Base-by-base conservation (phyloP, 192 early-diverging fungal species). In the Phlyctochytrium arcticum region DNA sequence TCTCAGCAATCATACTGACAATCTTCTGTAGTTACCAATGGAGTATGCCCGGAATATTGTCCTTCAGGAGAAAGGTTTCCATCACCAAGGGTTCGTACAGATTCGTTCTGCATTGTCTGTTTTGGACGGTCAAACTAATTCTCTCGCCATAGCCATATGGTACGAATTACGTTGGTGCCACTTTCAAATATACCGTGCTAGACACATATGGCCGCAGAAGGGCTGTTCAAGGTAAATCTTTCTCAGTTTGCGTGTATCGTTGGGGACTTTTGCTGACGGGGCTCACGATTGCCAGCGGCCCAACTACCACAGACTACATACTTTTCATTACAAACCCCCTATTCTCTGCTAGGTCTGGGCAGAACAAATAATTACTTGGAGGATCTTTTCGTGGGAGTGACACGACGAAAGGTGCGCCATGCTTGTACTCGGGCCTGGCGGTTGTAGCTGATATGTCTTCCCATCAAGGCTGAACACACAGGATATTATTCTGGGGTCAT, bases 331-430 rank as follows among this genome's bases (percentile, higher is more conserved):
- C 79, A 85, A 21, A 85, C 89, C 34, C 92, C 95, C 1, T 95
- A 92, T 39, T 83, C 81, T 10, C 72, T 93, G 2, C 88, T 94
- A 60, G 95, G 95, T 12, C 81, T 98, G 10, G 95, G 95, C 1
- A 72, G 95, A 63, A 95, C 93, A 4, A 98, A 94, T 76, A 95
- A 95, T 68, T 98, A 98, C 71, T 88, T 98, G 17, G 95, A 98
- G 66, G 87, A 91, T 54, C 75, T 98, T 69, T 92, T 92, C 71
- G 92, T 92, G 0, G 95, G 93, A 2, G 77, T 84, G 9, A 81
- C 84, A 3, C 73, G 84, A 32, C 80, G 86, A 57, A 80, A 88
- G 67, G 81, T 78, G 60, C 42, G 12, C 15, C 39, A 44, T n/a
- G 21, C 2, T 12, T 44, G 39, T 19, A 44, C 0, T n/a, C 15